Percentiles rank a stretch among this genome's conserved stretches.
These are phyloP conservation scores for Crucihimalaya himalaica DNA, from an alignment of 345 rosid genomes.

Conservation along the genomic window DNA sequence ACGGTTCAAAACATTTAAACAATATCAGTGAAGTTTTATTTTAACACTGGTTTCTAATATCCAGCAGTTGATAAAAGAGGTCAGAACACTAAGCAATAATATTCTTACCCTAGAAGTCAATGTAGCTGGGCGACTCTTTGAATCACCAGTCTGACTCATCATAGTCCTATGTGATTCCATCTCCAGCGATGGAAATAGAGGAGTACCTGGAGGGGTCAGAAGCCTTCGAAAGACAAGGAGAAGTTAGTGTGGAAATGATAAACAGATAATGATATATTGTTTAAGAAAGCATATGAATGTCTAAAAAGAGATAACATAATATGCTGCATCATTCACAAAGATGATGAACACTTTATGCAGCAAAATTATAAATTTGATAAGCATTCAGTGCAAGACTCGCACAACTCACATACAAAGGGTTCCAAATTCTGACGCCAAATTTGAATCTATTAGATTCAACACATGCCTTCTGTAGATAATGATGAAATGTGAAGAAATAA, in stretches of 20 bases:
- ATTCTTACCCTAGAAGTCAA: conserved; percentile 79
- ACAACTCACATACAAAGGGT: conserved; percentile 8
- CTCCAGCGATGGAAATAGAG: conserved; percentile 95
- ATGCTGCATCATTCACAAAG: conserved; percentile 4
- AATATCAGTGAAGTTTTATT: not conserved
- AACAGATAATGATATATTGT: not conserved
- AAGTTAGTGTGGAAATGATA: conserved; percentile 1
- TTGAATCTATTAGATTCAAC: not conserved
- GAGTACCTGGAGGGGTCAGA: conserved; percentile 96
- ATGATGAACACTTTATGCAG: not conserved
- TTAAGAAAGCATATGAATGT: not conserved
- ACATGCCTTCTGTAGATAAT: not conserved
- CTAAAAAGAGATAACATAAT: not conserved
- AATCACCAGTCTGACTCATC: conserved; percentile 68
- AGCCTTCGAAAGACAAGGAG: conserved; percentile 60
- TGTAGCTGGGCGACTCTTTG: conserved; percentile 64
- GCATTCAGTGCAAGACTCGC: not conserved
- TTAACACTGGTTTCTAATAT: not conserved
- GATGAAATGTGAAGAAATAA: conserved; percentile 14
- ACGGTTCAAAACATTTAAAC: not conserved
- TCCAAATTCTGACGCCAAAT: not conserved
- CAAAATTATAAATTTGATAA: not conserved
- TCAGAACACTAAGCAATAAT: conserved; percentile 19
- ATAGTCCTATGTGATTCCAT: conserved; percentile 78
- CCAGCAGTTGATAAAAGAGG: not conserved